Evolutionary conservation across 192 early-diverging fungal species (phyloP).

Genomic region (Coemansia asiatica): DNA sequence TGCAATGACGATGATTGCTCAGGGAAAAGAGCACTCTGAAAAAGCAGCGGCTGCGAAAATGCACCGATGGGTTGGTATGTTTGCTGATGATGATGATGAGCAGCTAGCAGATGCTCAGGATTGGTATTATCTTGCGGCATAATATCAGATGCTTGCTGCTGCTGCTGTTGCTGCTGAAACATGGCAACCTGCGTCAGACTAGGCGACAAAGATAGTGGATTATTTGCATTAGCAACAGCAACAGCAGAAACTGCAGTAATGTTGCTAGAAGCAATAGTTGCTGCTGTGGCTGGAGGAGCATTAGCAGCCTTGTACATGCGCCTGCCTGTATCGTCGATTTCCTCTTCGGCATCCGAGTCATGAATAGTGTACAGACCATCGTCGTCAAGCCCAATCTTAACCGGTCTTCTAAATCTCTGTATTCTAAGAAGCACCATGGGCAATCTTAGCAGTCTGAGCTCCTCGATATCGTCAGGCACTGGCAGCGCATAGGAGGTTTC

Average conservation of each 20-base stretch:
- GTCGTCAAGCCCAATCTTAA: slow-evolving; percentile 24
- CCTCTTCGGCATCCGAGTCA: slow-evolving; percentile 32
- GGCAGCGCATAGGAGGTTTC: slow-evolving; percentile 27
- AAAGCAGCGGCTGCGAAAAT: neutral
- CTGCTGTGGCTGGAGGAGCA: neutral
- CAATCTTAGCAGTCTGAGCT: slow-evolving; percentile 27
- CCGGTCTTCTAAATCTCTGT: slow-evolving; percentile 39
- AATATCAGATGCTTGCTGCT: neutral
- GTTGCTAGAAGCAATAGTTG: neutral
- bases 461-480: slow-evolving; percentile 42
- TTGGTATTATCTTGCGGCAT: neutral
- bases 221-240: neutral
- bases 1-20: neutral
- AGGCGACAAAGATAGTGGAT: neutral
- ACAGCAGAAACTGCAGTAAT: neutral
- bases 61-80: neutral
- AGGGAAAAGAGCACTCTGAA: neutral
- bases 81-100: neutral
- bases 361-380: slow-evolving; percentile 27
- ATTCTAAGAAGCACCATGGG: slow-evolving; percentile 32
- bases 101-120: neutral
- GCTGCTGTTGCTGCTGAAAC: slow-evolving; percentile 9
- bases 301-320: neutral
- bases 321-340: neutral
- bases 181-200: neutral